A percentile compares a stretch with the other conserved stretches of the same genome.
Evolutionary conservation across 441 rosid genomes (phyloP).

Genomic region (Croton laevigatus): DNA sequence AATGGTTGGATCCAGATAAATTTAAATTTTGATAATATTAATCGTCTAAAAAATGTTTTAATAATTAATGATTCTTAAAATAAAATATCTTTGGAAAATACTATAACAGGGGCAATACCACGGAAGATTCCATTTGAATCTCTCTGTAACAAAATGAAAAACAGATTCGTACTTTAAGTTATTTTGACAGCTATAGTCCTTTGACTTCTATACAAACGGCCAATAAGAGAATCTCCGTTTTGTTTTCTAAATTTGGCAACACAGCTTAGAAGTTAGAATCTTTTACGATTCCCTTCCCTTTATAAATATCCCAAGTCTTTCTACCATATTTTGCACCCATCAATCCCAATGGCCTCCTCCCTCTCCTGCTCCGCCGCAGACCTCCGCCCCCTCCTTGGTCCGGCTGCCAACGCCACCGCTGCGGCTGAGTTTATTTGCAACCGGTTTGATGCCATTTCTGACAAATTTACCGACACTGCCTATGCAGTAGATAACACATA

Average conservation of each 20-base stretch:
- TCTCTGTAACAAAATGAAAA: not conserved
- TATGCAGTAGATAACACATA: slow-evolving; percentile 43
- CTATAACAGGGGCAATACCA: too few relatives aligned
- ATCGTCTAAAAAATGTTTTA: too few relatives aligned
- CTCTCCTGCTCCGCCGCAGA: slow-evolving; percentile 33
- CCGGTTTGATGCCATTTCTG: slow-evolving; percentile 28
- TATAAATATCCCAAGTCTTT: too few relatives aligned
- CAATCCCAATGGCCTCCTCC: not conserved
- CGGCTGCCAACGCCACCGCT: slow-evolving; percentile 23
- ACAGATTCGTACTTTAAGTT: not conserved
- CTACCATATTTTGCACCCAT: too few relatives aligned
- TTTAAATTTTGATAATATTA: too few relatives aligned
- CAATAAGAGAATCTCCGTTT: not conserved
- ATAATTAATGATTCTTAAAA: too few relatives aligned
- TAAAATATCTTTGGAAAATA: too few relatives aligned
- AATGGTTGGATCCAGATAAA: too few relatives aligned
- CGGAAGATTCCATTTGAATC: not conserved
- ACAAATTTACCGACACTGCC: slow-evolving; percentile 31
- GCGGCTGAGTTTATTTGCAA: slow-evolving; percentile 38
- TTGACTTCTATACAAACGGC: not conserved
- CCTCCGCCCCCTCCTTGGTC: slow-evolving; percentile 26
- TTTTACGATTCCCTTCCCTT: too few relatives aligned
- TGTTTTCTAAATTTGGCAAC: too few relatives aligned
- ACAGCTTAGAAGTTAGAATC: too few relatives aligned
- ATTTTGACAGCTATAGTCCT: not conserved